Conservation (phyloP, 306 rosid species). For the Senna siamea region DNA sequence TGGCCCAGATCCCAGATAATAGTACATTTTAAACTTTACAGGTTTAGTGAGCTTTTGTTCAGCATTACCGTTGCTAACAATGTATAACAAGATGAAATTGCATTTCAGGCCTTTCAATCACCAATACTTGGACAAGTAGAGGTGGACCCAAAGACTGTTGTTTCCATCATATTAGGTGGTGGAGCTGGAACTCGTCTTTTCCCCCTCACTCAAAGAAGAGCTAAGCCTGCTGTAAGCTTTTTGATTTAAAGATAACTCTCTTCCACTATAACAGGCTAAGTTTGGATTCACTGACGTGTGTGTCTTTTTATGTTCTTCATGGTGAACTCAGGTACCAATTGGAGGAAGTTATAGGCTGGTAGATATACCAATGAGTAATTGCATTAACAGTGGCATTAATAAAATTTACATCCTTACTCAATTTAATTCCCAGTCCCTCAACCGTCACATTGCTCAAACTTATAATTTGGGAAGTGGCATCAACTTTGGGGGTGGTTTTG, state of each 20-base stretch:
- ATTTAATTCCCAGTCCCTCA: constrained; percentile 59
- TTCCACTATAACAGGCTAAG: constrained; percentile 2
- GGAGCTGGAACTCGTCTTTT: constrained; percentile 65
- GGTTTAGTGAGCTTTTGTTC: background rate
- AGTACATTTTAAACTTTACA: background rate
- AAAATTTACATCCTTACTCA: constrained; percentile 61
- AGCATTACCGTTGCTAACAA: background rate
- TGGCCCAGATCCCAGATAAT: background rate
- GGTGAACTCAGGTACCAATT: constrained; percentile 54
- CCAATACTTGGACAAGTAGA: constrained; percentile 40
- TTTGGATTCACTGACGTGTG: constrained; percentile 31
- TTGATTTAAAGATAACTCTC: constrained; percentile 4
- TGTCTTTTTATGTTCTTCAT: constrained; percentile 34
- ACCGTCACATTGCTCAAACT: constrained; percentile 56
- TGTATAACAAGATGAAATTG: constrained; percentile 3
- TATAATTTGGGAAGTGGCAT: constrained; percentile 49
- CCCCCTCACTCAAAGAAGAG: constrained; percentile 62
- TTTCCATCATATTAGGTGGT: constrained; percentile 61
- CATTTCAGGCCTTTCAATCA: constrained; percentile 52
- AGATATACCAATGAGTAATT: constrained; percentile 62
- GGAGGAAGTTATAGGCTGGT: constrained; percentile 64
- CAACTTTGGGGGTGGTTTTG: constrained; percentile 52
- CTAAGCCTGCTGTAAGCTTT: constrained; percentile 58
- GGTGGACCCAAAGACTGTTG: constrained; percentile 52
- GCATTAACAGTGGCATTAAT: constrained; percentile 59